Base-by-base conservation (phyloP, 2,329 filamentous ascomycete genomes). In the Emergomyces africanus region DNA sequence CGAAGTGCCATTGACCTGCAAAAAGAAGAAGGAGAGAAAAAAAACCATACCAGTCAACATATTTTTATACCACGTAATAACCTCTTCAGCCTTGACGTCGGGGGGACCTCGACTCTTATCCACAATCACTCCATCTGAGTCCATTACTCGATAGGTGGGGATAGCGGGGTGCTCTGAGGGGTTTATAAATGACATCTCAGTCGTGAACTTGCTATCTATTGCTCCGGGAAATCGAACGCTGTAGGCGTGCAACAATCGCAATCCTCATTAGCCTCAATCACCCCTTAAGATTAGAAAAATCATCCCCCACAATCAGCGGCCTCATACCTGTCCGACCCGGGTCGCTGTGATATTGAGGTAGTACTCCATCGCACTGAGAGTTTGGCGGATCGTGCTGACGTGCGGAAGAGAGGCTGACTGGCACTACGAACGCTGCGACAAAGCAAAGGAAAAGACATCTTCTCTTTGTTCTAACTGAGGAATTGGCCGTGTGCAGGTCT, bases 191-290 rank as follows among this genome's bases (percentile, higher is more conserved):
- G 81, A 78, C 73, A 97, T 85, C 0, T 80, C 79, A 64, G 83
- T 86, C 4, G 89, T 95, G 74, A 99, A 99, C 63, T 89, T 89
- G 71, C 90, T 96, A 72, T 96, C 92, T 57, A 97, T 79, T 0
- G 94, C 94, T n/a, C 94, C 94, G 0, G 94, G 94, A 66, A 99
- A 99, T 59, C 83, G 77, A 12, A 83, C 79, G 60, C 81, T 84
- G 30, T 66, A 67, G 58, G 28, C 15, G 23, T 20, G 20, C 25
- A 15, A 12, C 20, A 55, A 18, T 15, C 35, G 25, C 30, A 28
- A 18, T 55, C 20, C 23, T 39, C 20, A 42, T 66, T 48, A 63
- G 60, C 39, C 56, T 55, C 39, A n/a, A 25, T 41, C 18, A n/a
- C 18, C 9, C 6, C 18, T 20, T 5, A 1, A 2, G 9, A n/a